Percentiles rank a stretch among this genome's conserved stretches.
Evolutionary conservation across 1,139 yeast species (phyloP).

Genomic region (Sugiyamaella sp.): DNA sequence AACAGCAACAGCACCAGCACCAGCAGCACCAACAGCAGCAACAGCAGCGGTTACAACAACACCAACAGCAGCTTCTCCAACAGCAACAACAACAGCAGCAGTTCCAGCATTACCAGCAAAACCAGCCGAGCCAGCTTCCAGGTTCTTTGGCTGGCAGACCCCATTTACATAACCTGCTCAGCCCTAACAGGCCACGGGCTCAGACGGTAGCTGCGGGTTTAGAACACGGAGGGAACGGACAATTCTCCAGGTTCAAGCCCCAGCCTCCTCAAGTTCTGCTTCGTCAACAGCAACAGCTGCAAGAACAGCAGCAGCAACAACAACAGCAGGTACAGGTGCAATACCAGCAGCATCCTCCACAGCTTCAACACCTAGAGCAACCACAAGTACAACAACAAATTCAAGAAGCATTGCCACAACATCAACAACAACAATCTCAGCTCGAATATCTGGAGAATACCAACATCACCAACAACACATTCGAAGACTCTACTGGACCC

Average conservation of each 20-base stretch:
- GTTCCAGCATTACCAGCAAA: slow-evolving; percentile 27
- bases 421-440: slow-evolving; percentile 9
- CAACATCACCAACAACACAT: slow-evolving; percentile 6
- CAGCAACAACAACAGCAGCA: slow-evolving; percentile 24
- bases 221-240: slow-evolving; percentile 17
- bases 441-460: slow-evolving; percentile 8
- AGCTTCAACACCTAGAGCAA: slow-evolving; percentile 22
- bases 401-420: slow-evolving; percentile 9
- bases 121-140: slow-evolving; percentile 10
- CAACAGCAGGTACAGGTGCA: slow-evolving; percentile 8
- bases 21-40: slow-evolving; percentile 24
- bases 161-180: slow-evolving; percentile 15
- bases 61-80: slow-evolving; percentile 24
- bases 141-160: slow-evolving; percentile 6
- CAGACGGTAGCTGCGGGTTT: slow-evolving; percentile 32
- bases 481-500: slow-evolving; percentile 38
- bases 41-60: slow-evolving; percentile 29
- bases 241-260: slow-evolving; percentile 18
- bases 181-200: slow-evolving; percentile 31
- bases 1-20: slow-evolving; percentile 17
- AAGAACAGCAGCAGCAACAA: slow-evolving; percentile 11
- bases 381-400: slow-evolving; percentile 22
- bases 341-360: slow-evolving; percentile 20
- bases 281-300: slow-evolving; percentile 23
- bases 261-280: slow-evolving; percentile 23